These are phyloP conservation scores for Zelonia costaricensis DNA, from an alignment of 208 protist genomes.

Conservation along the genomic window DNA sequence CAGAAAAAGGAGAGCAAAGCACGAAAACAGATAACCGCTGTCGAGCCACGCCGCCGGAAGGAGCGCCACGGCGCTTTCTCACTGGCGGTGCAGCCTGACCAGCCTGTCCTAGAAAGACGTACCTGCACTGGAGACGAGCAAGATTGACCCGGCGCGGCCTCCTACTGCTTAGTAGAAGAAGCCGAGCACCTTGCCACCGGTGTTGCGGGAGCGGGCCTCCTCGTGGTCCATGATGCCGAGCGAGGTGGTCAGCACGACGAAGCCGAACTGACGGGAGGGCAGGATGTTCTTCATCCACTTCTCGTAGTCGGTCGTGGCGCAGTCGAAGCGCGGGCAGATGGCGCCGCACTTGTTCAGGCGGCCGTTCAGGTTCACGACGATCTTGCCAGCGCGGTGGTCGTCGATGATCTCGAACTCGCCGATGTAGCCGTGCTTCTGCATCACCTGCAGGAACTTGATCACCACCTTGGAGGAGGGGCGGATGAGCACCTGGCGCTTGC, in stretches of 20 bases:
- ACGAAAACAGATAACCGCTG: background rate
- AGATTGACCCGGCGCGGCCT: no score
- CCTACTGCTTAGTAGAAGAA: constrained; percentile 99
- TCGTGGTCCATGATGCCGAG: constrained; percentile 99
- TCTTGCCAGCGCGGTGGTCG: constrained; percentile 99
- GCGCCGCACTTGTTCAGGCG: constrained; percentile 99
- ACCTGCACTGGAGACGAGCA: no score
- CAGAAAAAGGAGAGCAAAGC: background rate
- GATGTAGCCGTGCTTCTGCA: constrained; percentile 99
- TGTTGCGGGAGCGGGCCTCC: constrained; percentile 98
- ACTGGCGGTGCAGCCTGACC: no score
- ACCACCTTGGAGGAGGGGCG: constrained; percentile 99
- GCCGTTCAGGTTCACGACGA: constrained; percentile 99
- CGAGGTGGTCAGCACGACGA: constrained; percentile 99
- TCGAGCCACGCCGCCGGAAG: no score
- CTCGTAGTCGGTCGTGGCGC: constrained; percentile 97
- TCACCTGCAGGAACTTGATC: constrained; percentile 99
- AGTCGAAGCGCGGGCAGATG: constrained; percentile 99
- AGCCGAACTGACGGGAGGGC: constrained; percentile 99
- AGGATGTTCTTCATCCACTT: constrained; percentile 99
- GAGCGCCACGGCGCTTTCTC: no score
- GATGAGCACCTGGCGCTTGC: constrained; percentile 99
- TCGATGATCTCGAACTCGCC: constrained; percentile 99
- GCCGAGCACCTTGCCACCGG: constrained; percentile 99
- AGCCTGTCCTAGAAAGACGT: no score